phyloP scores from a whole-genome alignment of 78 protist genomes.

The Dictyostelium brefeldianum region DNA sequence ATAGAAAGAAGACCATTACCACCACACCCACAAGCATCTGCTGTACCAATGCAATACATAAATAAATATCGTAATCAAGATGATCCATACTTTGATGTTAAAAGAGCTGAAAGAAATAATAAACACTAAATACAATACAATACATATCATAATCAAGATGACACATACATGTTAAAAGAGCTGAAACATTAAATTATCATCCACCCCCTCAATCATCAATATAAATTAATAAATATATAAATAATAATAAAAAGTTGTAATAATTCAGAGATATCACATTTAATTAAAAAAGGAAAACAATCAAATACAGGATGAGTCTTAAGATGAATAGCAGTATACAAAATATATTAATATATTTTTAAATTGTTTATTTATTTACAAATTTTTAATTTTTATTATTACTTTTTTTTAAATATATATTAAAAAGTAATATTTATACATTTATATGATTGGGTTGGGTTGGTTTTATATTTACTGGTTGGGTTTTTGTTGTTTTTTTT shows the following conservation, averaged over 20 bases:
- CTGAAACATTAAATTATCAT: no score
- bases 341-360: no score
- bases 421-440: neutral
- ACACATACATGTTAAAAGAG: no score
- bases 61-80: neutral
- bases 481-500: neutral
- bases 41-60: constrained; percentile 13
- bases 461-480: neutral
- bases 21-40: constrained; percentile 10
- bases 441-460: no score
- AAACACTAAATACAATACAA: neutral
- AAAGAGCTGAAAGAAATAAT: neutral
- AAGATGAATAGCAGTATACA: no score
- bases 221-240: neutral
- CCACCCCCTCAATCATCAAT: neutral
- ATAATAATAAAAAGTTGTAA: neutral
- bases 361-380: neutral
- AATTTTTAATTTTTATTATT: neutral
- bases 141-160: no score
- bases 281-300: no score
- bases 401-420: neutral
- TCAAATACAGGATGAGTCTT: no score
- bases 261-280: neutral
- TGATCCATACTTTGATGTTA: constrained; percentile 21
- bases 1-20: constrained; percentile 31